Conservation (phyloP, 1,284 basidiomycete genomes). For the Austroboletus novae-zelandiae region DNA sequence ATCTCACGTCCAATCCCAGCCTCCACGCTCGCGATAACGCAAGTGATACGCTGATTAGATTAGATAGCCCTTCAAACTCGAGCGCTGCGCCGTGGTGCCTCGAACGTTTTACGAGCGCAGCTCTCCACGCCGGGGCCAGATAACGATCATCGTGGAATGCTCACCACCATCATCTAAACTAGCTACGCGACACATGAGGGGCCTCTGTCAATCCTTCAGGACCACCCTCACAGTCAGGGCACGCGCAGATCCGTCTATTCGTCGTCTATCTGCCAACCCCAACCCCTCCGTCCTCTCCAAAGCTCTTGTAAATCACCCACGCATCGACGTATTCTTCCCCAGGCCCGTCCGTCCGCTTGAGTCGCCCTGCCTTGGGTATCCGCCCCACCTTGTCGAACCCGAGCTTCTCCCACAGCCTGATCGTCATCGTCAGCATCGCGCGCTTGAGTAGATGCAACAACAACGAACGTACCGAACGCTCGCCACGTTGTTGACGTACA, state of each 20-base stretch:
- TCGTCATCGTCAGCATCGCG: too few relatives aligned
- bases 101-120: background rate
- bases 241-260: too few relatives aligned
- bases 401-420: constrained; percentile 81
- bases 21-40: background rate
- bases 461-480: constrained; percentile 52
- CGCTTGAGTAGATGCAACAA: background rate
- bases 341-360: constrained; percentile 61
- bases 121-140: too few relatives aligned
- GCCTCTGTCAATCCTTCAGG: too few relatives aligned
- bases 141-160: too few relatives aligned
- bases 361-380: constrained; percentile 82
- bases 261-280: background rate
- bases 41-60: constrained; percentile 5
- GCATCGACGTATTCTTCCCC: constrained; percentile 90
- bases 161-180: too few relatives aligned
- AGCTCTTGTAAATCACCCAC: constrained; percentile 82
- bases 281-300: constrained; percentile 31
- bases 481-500: constrained; percentile 80
- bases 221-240: background rate
- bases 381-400: constrained; percentile 81
- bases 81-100: background rate
- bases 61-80: background rate
- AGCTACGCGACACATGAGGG: too few relatives aligned
- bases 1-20: background rate